phyloP scores from a whole-genome alignment of 805 yeast genomes.

The Wickerhamomyces hampshirensis region DNA sequence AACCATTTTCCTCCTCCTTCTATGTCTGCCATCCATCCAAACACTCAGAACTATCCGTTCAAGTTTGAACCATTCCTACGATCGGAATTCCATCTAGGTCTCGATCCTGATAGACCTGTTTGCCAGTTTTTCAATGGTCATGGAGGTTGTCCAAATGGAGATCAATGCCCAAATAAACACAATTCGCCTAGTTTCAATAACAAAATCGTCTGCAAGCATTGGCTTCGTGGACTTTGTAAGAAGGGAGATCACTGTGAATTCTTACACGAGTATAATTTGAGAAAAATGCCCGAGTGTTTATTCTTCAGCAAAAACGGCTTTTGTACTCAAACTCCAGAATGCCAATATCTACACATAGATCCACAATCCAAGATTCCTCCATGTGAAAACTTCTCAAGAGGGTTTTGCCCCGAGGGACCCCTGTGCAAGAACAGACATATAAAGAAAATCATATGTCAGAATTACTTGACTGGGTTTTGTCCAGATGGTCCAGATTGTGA shows the following conservation, averaged over 20 bases:
- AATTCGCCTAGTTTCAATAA: slow-evolving; percentile 59
- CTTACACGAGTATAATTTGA: slow-evolving; percentile 86
- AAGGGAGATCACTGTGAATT: slow-evolving; percentile 96
- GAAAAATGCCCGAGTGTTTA: slow-evolving; percentile 96
- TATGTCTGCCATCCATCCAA: slow-evolving; percentile 37
- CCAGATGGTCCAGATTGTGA: slow-evolving; percentile 76
- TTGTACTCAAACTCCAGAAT: slow-evolving; percentile 92
- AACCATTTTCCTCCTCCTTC: background rate
- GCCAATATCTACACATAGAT: slow-evolving; percentile 87
- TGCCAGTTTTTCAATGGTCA: slow-evolving; percentile 70
- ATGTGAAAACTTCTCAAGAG: slow-evolving; percentile 77
- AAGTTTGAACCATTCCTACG: slow-evolving; percentile 81
- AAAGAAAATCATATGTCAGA: slow-evolving; percentile 68
- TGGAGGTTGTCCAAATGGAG: slow-evolving; percentile 78
- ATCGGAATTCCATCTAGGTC: slow-evolving; percentile 73
- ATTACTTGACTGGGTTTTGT: slow-evolving; percentile 86
- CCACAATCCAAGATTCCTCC: slow-evolving; percentile 86
- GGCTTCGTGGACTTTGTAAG: slow-evolving; percentile 96
- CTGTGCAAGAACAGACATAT: slow-evolving; percentile 78
- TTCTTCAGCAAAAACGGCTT: slow-evolving; percentile 75
- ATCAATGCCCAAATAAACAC: slow-evolving; percentile 84
- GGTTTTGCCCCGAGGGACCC: slow-evolving; percentile 93
- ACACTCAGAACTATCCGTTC: slow-evolving; percentile 38
- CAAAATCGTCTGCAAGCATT: slow-evolving; percentile 94
- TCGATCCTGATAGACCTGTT: slow-evolving; percentile 85